Base-by-base conservation (phyloP, 2,329 filamentous ascomycete genomes). In the Penicillium sp. region DNA sequence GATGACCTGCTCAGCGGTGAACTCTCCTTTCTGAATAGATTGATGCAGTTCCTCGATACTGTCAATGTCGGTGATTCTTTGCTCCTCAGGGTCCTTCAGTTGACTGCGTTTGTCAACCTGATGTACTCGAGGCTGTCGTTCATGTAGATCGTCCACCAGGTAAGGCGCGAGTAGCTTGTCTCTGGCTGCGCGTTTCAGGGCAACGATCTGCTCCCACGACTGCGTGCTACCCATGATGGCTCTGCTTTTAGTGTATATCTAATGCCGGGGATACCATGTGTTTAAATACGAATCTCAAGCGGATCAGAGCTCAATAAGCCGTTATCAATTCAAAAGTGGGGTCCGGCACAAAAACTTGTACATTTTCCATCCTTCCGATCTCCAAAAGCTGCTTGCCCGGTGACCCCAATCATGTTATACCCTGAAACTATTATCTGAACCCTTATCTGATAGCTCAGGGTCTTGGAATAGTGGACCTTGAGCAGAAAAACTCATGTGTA, bases 41-140 rank as follows among this genome's bases (percentile, higher is more conserved):
- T 56, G 46, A 0, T 62, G 34, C 11, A 70, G 34, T 13, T 20
- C 10, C 2, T 45, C 26, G 5, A 69, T 41, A 43, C 46, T 59
- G 29, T 64, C 57, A 38, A 68, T 62, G 35, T 68, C 61, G 0
- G 64, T 67, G 20, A 67, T 66, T 37, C 52, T 46, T 31, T 66
- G 58, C 4, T 54, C 18, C 13, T 47, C 39, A 0, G 59, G 47
- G 13, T 63, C 57, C 29, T 51, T 31, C 10, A 65, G n/a, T 9
- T 43, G 49, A 48, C 54, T 58, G 13, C 63, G 59, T 7, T 56
- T 45, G 4, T 59, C 51, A 11, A 64, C 58, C 29, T 52, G 37
- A 7, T 54, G 29, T n/a, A 61, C 47, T 16, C 45, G 59, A 20
- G 61, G 56, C 3, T 40, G 14, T 38, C 63, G 64, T 18, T 50